Evolutionary conservation across 2,329 filamentous ascomycete genomes (phyloP).

Genomic region (Fusarium sp.): DNA sequence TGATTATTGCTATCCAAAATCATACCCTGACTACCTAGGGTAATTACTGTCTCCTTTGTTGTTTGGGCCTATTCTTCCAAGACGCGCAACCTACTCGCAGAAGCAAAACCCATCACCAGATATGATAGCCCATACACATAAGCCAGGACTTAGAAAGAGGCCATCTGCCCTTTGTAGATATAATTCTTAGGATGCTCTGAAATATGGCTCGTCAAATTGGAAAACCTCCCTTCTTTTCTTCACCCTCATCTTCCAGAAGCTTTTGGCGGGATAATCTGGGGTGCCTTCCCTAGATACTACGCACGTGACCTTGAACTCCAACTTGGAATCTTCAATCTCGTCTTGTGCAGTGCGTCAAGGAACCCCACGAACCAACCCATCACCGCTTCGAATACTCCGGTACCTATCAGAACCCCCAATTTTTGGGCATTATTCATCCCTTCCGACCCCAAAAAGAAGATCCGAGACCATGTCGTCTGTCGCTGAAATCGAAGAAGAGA

Average conservation of each 20-base stretch:
- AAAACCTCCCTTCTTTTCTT: not conserved
- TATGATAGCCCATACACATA: not conserved
- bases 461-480: conserved; percentile 44
- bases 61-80: not conserved
- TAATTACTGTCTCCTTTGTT: not conserved
- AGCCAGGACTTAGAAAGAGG: not conserved
- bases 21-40: not conserved
- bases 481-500: conserved; percentile 61
- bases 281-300: not conserved
- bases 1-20: not conserved
- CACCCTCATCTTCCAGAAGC: not conserved
- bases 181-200: not conserved
- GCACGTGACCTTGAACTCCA: conserved; percentile 30
- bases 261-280: conserved; percentile 4
- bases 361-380: conserved; percentile 10
- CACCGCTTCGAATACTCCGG: not conserved
- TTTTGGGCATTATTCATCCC: not conserved
- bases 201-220: not conserved
- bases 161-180: not conserved
- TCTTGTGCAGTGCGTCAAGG: not conserved
- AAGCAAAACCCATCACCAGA: not conserved
- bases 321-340: conserved; percentile 10
- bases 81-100: not conserved
- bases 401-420: not conserved
- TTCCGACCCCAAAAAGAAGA: not conserved